Conservation (phyloP, 1,284 basidiomycete genomes). For the Paramarasmius palmivorus region DNA sequence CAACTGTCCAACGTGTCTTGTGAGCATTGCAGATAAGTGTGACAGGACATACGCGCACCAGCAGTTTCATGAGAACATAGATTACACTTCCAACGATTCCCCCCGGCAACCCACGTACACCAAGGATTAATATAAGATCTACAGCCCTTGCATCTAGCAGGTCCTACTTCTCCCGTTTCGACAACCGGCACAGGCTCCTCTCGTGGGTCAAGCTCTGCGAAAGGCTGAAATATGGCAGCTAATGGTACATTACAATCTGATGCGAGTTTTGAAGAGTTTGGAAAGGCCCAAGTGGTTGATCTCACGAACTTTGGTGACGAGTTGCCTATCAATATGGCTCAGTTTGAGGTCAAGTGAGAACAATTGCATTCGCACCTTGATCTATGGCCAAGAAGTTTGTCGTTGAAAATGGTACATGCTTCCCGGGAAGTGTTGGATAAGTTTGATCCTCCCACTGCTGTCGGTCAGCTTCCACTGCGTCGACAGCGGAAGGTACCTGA, state of each 20-base stretch:
- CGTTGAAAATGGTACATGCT: slow-evolving; percentile 80
- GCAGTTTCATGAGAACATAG: slow-evolving; percentile 82
- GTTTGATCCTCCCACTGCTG: slow-evolving; percentile 80
- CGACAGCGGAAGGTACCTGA: slow-evolving; percentile 91
- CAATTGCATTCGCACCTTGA: slow-evolving; percentile 64
- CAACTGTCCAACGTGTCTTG: slow-evolving; percentile 47
- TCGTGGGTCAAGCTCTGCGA: slow-evolving; percentile 79
- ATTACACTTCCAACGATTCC: slow-evolving; percentile 92
- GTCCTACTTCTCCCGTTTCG: slow-evolving; percentile 66
- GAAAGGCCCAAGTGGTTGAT: slow-evolving; percentile 88
- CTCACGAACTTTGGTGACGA: slow-evolving; percentile 85
- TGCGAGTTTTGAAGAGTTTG: slow-evolving; percentile 80
- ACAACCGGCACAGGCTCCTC: slow-evolving; percentile 86
- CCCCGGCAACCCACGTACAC: slow-evolving; percentile 87
- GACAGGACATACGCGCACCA: slow-evolving; percentile 49
- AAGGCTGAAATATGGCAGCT: slow-evolving; percentile 87
- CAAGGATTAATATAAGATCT: slow-evolving; percentile 95
- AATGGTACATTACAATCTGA: slow-evolving; percentile 85
- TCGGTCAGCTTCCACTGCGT: slow-evolving; percentile 83
- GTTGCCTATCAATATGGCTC: slow-evolving; percentile 47
- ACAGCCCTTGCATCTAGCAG: slow-evolving; percentile 86
- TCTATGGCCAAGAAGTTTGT: slow-evolving; percentile 90
- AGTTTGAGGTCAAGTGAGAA: neutral
- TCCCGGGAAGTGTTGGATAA: slow-evolving; percentile 77
- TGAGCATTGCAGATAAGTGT: too few relatives aligned